Evolutionary conservation across 2,329 filamentous ascomycete genomes (phyloP).

Genomic region (Clonostachys solani): DNA sequence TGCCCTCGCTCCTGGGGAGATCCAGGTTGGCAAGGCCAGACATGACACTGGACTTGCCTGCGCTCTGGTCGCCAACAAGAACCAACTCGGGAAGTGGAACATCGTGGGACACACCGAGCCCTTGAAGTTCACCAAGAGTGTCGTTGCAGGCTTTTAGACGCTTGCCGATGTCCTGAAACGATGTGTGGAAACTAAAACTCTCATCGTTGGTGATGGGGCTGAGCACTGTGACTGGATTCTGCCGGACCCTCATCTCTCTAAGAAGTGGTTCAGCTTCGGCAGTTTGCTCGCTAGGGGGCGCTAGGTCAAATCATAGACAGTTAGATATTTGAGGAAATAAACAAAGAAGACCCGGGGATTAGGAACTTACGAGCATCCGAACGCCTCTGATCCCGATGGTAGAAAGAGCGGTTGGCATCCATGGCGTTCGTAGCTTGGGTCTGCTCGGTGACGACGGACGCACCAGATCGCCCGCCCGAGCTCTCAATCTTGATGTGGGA

Average conservation of each 20-base stretch:
- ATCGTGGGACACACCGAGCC: conserved; percentile 67
- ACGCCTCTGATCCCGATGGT: no score
- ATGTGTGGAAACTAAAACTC: conserved; percentile 32
- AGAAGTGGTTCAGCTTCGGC: conserved; percentile 28
- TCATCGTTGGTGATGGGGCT: conserved; percentile 22
- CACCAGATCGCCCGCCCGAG: no score
- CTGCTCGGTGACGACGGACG: no score
- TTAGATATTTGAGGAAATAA: no score
- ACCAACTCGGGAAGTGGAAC: conserved; percentile 75
- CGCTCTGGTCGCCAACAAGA: conserved; percentile 79
- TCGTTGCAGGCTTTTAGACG: conserved; percentile 62
- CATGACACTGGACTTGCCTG: conserved; percentile 72
- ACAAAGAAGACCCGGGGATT: no score
- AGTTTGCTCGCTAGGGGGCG: conserved; percentile 26
- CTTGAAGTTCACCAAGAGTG: conserved; percentile 62
- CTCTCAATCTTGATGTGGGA: no score
- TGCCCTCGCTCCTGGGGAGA: conserved; percentile 65
- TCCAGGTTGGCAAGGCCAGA: conserved; percentile 66
- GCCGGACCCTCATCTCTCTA: conserved; percentile 26
- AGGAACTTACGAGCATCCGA: conserved; percentile 32
- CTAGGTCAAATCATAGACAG: conserved; percentile 10
- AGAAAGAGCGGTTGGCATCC: no score
- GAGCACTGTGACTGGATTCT: conserved; percentile 9
- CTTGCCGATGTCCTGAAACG: conserved; percentile 52
- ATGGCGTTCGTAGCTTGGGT: no score